A percentile compares a stretch with the other conserved stretches of the same genome.
Evolutionary conservation across 208 protist genomes (phyloP).

Genomic region (Kentomonas sorsogonicus): DNA sequence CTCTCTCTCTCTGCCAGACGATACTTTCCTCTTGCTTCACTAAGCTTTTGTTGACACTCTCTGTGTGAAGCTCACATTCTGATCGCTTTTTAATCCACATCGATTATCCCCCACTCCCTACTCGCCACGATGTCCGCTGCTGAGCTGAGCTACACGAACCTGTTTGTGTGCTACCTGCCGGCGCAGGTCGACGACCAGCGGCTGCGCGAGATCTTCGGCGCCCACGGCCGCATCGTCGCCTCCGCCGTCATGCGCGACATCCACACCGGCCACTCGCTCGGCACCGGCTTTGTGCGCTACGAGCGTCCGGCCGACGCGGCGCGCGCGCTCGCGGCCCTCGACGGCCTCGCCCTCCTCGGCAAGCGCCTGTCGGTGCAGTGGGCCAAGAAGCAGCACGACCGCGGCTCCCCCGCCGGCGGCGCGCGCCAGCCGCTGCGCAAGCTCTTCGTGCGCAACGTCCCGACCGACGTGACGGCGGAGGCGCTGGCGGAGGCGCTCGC

Average conservation of each 20-base stretch:
- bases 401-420: conserved; percentile 59
- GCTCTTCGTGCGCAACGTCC: conserved; percentile 84
- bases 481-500: conserved; percentile 41
- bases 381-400: conserved; percentile 80
- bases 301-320: conserved; percentile 52
- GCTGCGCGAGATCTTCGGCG: conserved; percentile 46
- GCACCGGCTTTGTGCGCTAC: conserved; percentile 82
- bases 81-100: conserved; percentile 3
- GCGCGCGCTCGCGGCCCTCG: conserved; percentile 40
- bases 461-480: conserved; percentile 36
- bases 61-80: conserved; percentile 9
- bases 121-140: conserved; percentile 45
- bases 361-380: conserved; percentile 70
- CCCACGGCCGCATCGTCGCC: conserved; percentile 56
- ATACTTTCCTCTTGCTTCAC: conserved; percentile 11
- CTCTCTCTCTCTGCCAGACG: neutral
- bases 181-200: conserved; percentile 47
- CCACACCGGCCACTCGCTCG: conserved; percentile 75
- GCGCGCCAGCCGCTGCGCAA: conserved; percentile 64
- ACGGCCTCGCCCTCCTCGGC: conserved; percentile 41
- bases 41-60: neutral
- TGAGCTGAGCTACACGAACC: conserved; percentile 66
- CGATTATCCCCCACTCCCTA: conserved; percentile 23
- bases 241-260: conserved; percentile 79
- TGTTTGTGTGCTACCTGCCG: conserved; percentile 74